Evolutionary conservation across 805 yeast genomes (phyloP).

Genomic region (Saturnispora gosingensis): DNA sequence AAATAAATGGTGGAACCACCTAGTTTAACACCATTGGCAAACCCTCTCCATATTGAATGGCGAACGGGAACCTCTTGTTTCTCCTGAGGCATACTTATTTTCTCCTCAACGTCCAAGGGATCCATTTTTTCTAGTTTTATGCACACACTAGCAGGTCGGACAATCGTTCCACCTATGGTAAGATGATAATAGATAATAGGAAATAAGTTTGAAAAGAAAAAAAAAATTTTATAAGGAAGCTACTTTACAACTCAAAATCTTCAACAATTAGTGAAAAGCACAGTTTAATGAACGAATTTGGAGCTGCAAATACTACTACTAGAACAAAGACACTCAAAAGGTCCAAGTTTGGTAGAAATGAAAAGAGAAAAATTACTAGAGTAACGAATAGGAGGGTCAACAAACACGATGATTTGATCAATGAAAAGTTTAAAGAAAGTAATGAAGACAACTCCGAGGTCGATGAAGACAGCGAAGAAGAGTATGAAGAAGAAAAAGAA

Average conservation of each 20-base stretch:
- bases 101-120: not conserved
- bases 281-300: not conserved
- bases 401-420: constrained; percentile 14
- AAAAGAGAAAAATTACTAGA: constrained; percentile 51
- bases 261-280: not conserved
- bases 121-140: not conserved
- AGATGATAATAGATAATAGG: not conserved
- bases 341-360: constrained; percentile 44
- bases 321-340: constrained; percentile 1
- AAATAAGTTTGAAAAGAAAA: not conserved
- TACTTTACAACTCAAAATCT: not conserved
- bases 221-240: not conserved
- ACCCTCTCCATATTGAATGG: not conserved
- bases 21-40: not conserved
- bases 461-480: constrained; percentile 1
- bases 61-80: not conserved
- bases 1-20: constrained; percentile 47
- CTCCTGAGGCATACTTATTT: not conserved
- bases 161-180: not conserved
- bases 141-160: not conserved
- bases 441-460: constrained; percentile 14
- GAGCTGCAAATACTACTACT: not conserved
- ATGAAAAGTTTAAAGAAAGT: constrained; percentile 18
- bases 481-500: constrained; percentile 11
- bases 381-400: constrained; percentile 29